Conservation (phyloP, 306 rosid species). For the Ceratonia siliqua region DNA sequence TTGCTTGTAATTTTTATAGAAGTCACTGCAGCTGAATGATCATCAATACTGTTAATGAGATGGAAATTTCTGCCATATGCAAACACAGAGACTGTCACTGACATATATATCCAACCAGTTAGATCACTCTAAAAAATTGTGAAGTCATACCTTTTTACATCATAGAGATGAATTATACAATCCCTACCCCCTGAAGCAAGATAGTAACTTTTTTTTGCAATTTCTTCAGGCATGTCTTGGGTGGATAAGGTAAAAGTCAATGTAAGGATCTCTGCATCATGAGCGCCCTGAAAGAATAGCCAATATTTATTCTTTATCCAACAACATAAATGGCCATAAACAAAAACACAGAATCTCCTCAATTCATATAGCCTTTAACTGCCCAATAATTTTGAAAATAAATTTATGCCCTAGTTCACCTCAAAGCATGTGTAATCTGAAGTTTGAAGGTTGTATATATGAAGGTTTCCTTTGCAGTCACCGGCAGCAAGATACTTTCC, state of each 20-base stretch:
- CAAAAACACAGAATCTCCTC: constrained; percentile 4
- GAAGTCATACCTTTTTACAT: constrained; percentile 59
- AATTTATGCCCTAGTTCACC: constrained; percentile 39
- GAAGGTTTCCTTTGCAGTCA: constrained; percentile 76
- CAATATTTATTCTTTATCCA: neutral
- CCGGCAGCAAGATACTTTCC: constrained; percentile 80
- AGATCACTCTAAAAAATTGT: constrained; percentile 23
- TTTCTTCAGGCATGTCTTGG: constrained; percentile 37
- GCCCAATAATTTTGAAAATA: constrained; percentile 26
- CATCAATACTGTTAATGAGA: constrained; percentile 56
- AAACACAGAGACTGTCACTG: constrained; percentile 33
- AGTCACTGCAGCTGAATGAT: constrained; percentile 80
- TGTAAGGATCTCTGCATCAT: constrained; percentile 77
- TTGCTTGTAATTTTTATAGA: constrained; percentile 55
- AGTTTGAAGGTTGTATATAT: constrained; percentile 65
- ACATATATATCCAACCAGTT: constrained; percentile 24
- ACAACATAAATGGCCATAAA: constrained; percentile 16
- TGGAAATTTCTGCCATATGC: constrained; percentile 65
- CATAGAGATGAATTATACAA: constrained; percentile 67
- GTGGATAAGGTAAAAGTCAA: constrained; percentile 57
- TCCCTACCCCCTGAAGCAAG: constrained; percentile 80
- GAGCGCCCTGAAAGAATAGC: constrained; percentile 61
- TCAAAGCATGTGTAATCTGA: constrained; percentile 68
- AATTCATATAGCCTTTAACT: constrained; percentile 25
- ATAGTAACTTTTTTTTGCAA: constrained; percentile 37